A percentile compares a stretch with the other conserved stretches of the same genome.
Conservation (phyloP, 2,329 filamentous ascomycete genomes). For the Myriosclerotinia curreyana region DNA sequence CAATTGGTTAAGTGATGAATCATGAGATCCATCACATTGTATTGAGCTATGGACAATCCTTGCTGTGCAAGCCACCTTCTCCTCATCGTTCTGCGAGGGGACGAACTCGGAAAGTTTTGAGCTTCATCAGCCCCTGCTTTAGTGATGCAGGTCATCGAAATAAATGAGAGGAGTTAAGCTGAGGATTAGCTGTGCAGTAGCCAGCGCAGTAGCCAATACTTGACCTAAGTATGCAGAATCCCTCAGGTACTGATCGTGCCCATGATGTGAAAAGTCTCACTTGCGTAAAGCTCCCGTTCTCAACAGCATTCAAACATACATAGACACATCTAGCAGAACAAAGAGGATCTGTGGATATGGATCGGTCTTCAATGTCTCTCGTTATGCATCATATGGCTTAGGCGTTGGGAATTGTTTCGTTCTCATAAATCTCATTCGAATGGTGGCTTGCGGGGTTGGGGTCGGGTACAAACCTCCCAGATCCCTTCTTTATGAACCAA, state of each 20-base stretch:
- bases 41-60: slow-evolving; percentile 4
- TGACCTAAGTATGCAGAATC: background rate
- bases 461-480: slow-evolving; percentile 2
- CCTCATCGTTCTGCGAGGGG: slow-evolving; percentile 9
- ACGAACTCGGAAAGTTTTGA: background rate
- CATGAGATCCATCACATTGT: slow-evolving; percentile 6
- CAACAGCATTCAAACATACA: background rate
- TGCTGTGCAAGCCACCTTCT: slow-evolving; percentile 16
- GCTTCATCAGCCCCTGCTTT: slow-evolving; percentile 8
- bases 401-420: background rate
- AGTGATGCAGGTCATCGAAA: slow-evolving; percentile 8
- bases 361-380: background rate
- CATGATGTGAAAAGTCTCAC: background rate
- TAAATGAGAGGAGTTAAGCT: slow-evolving; percentile 2
- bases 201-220: slow-evolving; percentile 7
- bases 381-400: background rate
- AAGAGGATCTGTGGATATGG: background rate
- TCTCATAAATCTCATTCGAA: background rate
- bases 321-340: background rate
- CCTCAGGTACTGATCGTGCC: background rate
- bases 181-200: background rate
- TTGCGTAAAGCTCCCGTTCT: background rate
- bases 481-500: slow-evolving; percentile 6
- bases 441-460: slow-evolving; percentile 16
- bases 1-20: background rate